Evolutionary conservation across 495 filamentous ascomycete species (phyloP), one percentile per base, ranked within the genome.

Genomic region (Xylaria intraflava): DNA sequence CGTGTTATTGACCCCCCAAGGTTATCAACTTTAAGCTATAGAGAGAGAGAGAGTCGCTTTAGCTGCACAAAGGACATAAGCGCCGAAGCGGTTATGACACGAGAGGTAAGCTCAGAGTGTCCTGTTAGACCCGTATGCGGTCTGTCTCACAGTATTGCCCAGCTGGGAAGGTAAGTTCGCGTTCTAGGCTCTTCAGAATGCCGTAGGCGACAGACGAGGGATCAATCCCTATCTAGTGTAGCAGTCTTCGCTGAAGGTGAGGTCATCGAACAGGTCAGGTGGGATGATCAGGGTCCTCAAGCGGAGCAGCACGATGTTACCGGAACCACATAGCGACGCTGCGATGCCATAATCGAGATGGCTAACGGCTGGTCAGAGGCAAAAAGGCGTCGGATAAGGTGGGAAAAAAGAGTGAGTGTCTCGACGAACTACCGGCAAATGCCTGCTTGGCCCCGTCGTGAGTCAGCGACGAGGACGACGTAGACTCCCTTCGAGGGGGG

Each of bases 241-340:
- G 41, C 35, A 42, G 44, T 54, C 51, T 46, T 4, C 40, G 36
- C 23, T 22, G 24, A 48, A 55, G 52, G 52, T 49, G 52, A 55
- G 52, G 52, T 55, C 52, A 55, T 46, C 44, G 43, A 55, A 42
- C 14, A 48, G 45, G 42, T 55, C 52, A 55, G 52, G 52, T 55
- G 52, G 52, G 52, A 55, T 55, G 45, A 55, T 55, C 52, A 46
- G 52, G 52, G 52, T 49, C 45, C 44, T 49, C 36, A 55, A 55
- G 52, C 52, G 52, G 52, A 45, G 52, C 52, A 42, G 26, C 52
- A 48, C 52, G 52, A 55, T 55, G 52, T 29, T 49, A 55, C 52
- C 44, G 52, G 52, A 49, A 49, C 52, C 52, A 49, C 45, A 42
- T 44, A 14, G 42, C 26, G 49, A 41, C 36, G 33, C 52, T 43